Base-by-base conservation (phyloP, 1,284 basidiomycete species). In the Mixia osmundae region DNA sequence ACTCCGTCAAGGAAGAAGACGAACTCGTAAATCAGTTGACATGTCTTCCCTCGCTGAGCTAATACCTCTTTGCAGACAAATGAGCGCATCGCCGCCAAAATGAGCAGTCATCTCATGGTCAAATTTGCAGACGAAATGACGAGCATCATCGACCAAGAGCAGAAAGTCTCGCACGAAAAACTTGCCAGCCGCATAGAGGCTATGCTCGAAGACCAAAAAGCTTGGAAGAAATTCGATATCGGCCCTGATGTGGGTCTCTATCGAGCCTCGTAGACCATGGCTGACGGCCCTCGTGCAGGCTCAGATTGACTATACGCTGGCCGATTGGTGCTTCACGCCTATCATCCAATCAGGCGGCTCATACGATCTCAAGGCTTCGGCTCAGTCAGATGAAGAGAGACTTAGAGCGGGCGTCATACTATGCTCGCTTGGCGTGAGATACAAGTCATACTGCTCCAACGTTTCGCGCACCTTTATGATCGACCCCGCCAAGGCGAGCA, bases 401-500 rank as follows among this genome's bases (percentile, higher is more conserved):
- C 76, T 94, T 44, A 72, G 80, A 14, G 75, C 85, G 54, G 87
- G 85, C 20, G 79, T 95, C 26, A 71, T 95, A 39, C 62, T 95
- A 2, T 72, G 82, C 7, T 71, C 76, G 12, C 68, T 94, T 44
- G 89, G 85, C 25, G 67, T 95, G 57, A 71, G 82, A 23, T 95
- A 91, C 61, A 87, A 76, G 53, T 76, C 72, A 8, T 95, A 95
- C 54, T 85, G 80, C 52, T 71, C 77, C 22, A 89, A 85, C 55
- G 68, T 94, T 43, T 82, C 77, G 8, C 67, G 89, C 30, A 94
- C 82, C 3, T 87, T 89, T 56, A 78, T 94, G 49, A 83, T 95
- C 32, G 83, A 89, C 54, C 87, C 89, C 2, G 74, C 73, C 47
- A 74, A 76, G 52, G 79, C 78, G 38, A 49, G 66, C 53, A 3